A percentile compares a stretch with the other conserved stretches of the same genome.
These are phyloP conservation scores for Fusarium pininemorale DNA, from an alignment of 2,329 filamentous ascomycete species.

Conservation along the genomic window DNA sequence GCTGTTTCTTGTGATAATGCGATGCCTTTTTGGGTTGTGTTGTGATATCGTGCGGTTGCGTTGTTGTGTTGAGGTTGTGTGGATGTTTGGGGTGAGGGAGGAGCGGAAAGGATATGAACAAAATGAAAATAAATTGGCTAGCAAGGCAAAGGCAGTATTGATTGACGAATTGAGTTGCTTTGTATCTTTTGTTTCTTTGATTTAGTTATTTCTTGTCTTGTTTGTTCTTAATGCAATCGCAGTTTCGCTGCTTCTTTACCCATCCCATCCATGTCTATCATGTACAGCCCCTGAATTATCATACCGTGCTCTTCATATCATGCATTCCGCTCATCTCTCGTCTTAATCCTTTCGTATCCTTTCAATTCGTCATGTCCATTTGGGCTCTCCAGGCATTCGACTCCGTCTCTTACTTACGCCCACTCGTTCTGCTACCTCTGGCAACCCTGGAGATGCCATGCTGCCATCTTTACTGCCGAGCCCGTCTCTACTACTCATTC, in stretches of 20 bases:
- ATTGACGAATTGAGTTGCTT: slow-evolving; percentile 15
- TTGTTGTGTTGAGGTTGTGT: neutral
- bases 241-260: slow-evolving; percentile 1
- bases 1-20: neutral
- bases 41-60: neutral
- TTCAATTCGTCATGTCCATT: slow-evolving; percentile 35
- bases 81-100: neutral
- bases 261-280: slow-evolving; percentile 20
- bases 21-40: neutral
- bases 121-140: neutral
- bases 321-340: slow-evolving; percentile 11
- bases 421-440: slow-evolving; percentile 23
- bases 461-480: slow-evolving; percentile 15
- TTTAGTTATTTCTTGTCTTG: slow-evolving; percentile 9
- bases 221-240: neutral
- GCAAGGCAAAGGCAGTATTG: neutral
- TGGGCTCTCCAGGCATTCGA: slow-evolving; percentile 41
- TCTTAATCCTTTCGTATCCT: neutral
- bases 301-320: slow-evolving; percentile 21
- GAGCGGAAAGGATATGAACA: neutral
- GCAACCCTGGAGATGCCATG: slow-evolving; percentile 20
- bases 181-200: neutral
- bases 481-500: slow-evolving; percentile 25
- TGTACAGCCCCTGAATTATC: slow-evolving; percentile 7
- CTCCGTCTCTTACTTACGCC: slow-evolving; percentile 39